Conservation (phyloP, 441 rosid genomes). For the Manihot esculenta region DNA sequence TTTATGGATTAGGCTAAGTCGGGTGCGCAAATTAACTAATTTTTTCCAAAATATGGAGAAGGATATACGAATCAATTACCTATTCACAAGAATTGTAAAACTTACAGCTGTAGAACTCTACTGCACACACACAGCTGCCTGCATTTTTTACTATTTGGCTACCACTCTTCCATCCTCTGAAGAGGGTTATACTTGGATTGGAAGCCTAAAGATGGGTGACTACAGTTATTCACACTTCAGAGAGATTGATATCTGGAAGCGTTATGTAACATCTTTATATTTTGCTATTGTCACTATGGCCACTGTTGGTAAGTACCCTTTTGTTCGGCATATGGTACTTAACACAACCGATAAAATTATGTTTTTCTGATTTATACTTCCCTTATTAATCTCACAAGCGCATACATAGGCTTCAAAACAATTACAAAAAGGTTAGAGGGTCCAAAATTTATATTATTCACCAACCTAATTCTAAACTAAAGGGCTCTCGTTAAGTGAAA, state of each 20-base stretch:
- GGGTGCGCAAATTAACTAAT: constrained; percentile 57
- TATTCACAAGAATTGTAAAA: constrained; percentile 81
- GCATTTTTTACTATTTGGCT: constrained; percentile 91
- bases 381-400: background rate
- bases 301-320: constrained; percentile 72
- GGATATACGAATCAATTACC: constrained; percentile 80
- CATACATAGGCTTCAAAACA: background rate
- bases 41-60: constrained; percentile 75
- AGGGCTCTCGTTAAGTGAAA: background rate
- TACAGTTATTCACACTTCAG: constrained; percentile 74
- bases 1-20: constrained; percentile 77
- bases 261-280: constrained; percentile 80
- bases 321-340: constrained; percentile 12
- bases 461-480: background rate
- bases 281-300: constrained; percentile 97
- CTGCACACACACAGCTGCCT: constrained; percentile 95
- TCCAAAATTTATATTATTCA: background rate
- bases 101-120: constrained; percentile 83
- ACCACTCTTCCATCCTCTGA: constrained; percentile 70
- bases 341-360: background rate
- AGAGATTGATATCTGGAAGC: constrained; percentile 83
- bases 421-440: background rate
- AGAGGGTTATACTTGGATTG: constrained; percentile 97
- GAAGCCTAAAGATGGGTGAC: constrained; percentile 89
- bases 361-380: background rate